Conservation (phyloP, 192 early-diverging fungal species). For the Backusella westeae region DNA sequence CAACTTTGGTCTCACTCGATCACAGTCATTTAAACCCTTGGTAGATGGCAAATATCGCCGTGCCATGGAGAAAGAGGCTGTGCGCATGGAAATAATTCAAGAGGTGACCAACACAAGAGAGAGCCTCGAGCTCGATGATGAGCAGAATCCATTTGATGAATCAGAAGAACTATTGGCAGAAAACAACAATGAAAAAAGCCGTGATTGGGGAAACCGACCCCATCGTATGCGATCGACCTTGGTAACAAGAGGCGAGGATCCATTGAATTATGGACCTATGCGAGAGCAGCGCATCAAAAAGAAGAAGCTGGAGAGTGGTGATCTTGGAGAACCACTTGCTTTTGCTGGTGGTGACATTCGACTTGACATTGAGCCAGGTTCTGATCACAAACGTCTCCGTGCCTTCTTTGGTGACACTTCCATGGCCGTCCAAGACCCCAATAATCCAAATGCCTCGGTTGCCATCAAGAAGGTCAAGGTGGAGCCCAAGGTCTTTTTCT, state of each 20-base stretch:
- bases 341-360: conserved; percentile 1
- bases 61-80: conserved; percentile 25
- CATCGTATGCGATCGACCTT: conserved; percentile 11
- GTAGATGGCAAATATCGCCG: conserved; percentile 33
- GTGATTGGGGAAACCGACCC: conserved; percentile 9
- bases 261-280: conserved; percentile 9
- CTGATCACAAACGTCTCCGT: background rate
- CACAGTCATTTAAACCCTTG: conserved; percentile 35
- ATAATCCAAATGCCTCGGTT: conserved; percentile 8
- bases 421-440: background rate
- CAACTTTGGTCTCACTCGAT: conserved; percentile 33
- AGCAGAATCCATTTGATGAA: background rate
- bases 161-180: background rate
- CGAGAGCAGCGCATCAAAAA: background rate
- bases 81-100: conserved; percentile 40
- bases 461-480: conserved; percentile 56
- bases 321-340: conserved; percentile 12
- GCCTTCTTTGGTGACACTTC: background rate
- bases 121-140: background rate
- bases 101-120: conserved; percentile 21
- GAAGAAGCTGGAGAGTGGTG: conserved; percentile 3
- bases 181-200: background rate
- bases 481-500: conserved; percentile 88
- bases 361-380: background rate
- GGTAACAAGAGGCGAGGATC: conserved; percentile 1